phyloP scores from a whole-genome alignment of 805 yeast genomes.

The Wickerhamiella spandovensis region DNA sequence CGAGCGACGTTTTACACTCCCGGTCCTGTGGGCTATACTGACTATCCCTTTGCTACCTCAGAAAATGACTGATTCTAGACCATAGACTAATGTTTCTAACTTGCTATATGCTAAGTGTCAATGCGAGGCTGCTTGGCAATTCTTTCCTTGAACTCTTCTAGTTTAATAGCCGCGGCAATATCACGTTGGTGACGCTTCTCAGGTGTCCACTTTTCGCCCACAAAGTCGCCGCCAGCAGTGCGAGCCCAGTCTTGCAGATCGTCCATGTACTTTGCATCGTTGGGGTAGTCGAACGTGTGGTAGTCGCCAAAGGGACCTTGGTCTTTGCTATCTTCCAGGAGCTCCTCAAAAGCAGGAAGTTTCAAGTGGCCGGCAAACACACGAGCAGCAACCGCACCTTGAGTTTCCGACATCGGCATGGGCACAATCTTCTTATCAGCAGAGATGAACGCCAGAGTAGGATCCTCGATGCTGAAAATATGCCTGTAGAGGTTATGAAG shows the following conservation, averaged over 20 bases:
- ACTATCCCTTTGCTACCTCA: constrained; percentile 24
- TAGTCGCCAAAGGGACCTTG: constrained; percentile 37
- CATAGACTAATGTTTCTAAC: not conserved
- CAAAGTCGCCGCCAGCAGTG: not conserved
- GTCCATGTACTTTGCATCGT: constrained; percentile 47
- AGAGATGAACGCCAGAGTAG: constrained; percentile 51
- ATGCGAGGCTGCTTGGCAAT: not conserved
- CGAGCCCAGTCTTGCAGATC: constrained; percentile 26
- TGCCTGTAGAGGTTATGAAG: constrained; percentile 47
- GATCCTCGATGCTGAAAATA: constrained; percentile 42
- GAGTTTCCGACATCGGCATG: constrained; percentile 34
- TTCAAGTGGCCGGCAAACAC: constrained; percentile 42
- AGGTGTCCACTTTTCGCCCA: not conserved
- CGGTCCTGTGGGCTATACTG: constrained; percentile 31
- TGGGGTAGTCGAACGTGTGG: constrained; percentile 44
- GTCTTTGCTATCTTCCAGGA: constrained; percentile 25
- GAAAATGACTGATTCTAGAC: no score
- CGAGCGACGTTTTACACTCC: constrained; percentile 35
- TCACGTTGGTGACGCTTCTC: not conserved
- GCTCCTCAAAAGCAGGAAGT: constrained; percentile 43
- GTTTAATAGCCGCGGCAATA: not conserved
- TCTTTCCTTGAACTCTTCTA: not conserved
- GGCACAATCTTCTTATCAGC: constrained; percentile 26
- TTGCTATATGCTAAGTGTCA: not conserved
- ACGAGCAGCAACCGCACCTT: constrained; percentile 52